These are phyloP conservation scores for Coix lacrymajobi DNA, from an alignment of 176 grass and related monocot species.

Conservation along the genomic window DNA sequence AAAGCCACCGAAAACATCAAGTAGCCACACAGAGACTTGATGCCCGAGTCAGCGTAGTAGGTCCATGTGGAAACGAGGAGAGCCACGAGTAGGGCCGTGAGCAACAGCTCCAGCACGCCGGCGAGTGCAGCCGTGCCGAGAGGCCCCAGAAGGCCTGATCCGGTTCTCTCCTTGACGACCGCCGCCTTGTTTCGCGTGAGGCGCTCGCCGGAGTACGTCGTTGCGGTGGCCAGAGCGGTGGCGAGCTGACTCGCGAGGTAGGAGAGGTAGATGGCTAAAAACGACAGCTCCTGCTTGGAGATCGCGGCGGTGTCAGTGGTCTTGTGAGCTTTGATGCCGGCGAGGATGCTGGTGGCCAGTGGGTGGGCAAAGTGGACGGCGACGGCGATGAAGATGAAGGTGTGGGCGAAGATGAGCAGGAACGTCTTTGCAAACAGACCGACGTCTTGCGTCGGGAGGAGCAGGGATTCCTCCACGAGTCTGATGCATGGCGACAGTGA, in stretches of 20 bases:
- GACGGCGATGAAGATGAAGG: not conserved
- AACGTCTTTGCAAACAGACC: not conserved
- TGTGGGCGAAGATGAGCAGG: constrained; percentile 19
- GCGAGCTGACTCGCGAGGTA: constrained; percentile 18
- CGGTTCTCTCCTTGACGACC: not conserved
- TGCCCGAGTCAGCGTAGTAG: not conserved
- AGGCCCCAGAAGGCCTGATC: too few species aligned
- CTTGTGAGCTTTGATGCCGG: not conserved
- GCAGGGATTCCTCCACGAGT: constrained; percentile 4
- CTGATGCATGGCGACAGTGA: not conserved
- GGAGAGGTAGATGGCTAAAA: not conserved
- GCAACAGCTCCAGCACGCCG: not conserved
- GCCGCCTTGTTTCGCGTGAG: not conserved
- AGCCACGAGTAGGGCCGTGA: not conserved
- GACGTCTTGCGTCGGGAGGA: constrained; percentile 25
- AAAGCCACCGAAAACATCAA: not conserved
- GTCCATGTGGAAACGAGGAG: not conserved
- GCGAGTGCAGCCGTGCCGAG: not conserved
- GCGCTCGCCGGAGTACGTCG: not conserved
- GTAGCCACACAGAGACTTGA: not conserved
- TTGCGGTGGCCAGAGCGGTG: not conserved
- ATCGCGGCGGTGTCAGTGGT: not conserved
- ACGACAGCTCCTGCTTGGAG: not conserved
- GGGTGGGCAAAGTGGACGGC: not conserved
- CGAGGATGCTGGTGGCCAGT: not conserved